Conservation (phyloP, 108 stramenopile genomes). For the Epithemia pelagica region DNA sequence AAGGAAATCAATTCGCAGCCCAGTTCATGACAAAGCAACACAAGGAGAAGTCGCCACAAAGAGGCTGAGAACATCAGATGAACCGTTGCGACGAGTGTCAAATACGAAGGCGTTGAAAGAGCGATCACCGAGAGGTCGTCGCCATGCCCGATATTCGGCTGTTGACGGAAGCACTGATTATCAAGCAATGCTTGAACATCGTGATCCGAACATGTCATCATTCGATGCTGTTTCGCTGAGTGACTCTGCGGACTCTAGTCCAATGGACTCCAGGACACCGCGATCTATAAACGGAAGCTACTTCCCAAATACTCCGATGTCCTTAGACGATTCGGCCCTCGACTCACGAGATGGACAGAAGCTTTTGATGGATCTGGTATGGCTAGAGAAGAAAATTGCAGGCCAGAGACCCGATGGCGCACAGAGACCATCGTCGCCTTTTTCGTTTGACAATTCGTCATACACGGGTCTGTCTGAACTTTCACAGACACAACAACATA, state of each 20-base stretch:
- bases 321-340: background rate
- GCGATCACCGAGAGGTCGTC: conserved; percentile 14
- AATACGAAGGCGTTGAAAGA: background rate
- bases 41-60: background rate
- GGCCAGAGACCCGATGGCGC: conserved; percentile 9
- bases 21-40: background rate
- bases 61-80: background rate
- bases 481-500: background rate
- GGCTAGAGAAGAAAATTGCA: conserved; percentile 74
- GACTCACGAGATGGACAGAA: conserved; percentile 17
- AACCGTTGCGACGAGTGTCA: background rate
- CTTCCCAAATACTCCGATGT: background rate
- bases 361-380: conserved; percentile 62
- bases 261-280: conserved; percentile 12
- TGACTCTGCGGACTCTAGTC: conserved; percentile 26
- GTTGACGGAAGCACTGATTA: conserved; percentile 43
- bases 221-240: conserved; percentile 14
- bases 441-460: conserved; percentile 3
- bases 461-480: background rate
- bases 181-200: conserved; percentile 41
- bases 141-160: conserved; percentile 31
- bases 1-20: background rate
- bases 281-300: background rate
- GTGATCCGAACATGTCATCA: conserved; percentile 29
- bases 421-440: background rate